phyloP scores from a whole-genome alignment of 2,329 filamentous ascomycete species.

The Diplodia corticola region DNA sequence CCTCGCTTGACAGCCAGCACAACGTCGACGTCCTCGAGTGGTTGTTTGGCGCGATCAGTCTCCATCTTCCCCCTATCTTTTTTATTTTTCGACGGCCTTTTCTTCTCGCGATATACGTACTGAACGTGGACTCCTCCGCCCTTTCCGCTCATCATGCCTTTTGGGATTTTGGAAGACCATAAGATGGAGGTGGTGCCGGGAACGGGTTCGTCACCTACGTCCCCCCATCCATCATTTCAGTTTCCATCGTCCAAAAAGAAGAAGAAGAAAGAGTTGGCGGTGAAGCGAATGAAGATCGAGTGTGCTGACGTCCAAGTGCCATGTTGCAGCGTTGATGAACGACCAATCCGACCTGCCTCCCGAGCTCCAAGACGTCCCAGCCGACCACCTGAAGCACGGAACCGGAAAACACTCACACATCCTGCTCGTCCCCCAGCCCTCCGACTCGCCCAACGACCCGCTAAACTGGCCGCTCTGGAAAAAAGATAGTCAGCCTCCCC shows the following conservation, averaged over 20 bases:
- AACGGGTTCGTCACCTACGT: slow-evolving; percentile 51
- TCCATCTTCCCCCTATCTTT: neutral
- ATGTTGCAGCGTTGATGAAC: slow-evolving; percentile 48
- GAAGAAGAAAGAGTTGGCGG: too few relatives aligned
- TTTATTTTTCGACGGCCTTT: neutral
- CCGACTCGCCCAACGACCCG: slow-evolving; percentile 52
- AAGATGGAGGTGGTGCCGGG: slow-evolving; percentile 51
- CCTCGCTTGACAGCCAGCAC: too few relatives aligned
- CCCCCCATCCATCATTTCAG: too few relatives aligned
- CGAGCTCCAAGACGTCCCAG: slow-evolving; percentile 48
- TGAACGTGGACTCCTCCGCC: too few relatives aligned
- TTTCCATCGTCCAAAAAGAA: neutral
- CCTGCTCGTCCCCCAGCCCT: slow-evolving; percentile 47
- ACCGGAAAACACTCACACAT: slow-evolving; percentile 33
- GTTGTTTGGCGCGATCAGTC: neutral
- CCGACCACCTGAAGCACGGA: slow-evolving; percentile 39
- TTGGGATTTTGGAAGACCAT: slow-evolving; percentile 51
- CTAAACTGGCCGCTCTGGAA: slow-evolving; percentile 75
- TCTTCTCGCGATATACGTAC: neutral
- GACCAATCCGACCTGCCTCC: slow-evolving; percentile 50
- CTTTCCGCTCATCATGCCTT: slow-evolving; percentile 52
- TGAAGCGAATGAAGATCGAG: neutral
- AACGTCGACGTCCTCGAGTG: neutral
- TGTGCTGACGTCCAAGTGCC: neutral
- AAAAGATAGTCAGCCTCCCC: slow-evolving; percentile 56